A percentile compares a stretch with the other conserved stretches of the same genome.
These are phyloP conservation scores for Thermochaetoides dissita DNA, from an alignment of 2,329 filamentous ascomycete species.

Conservation along the genomic window DNA sequence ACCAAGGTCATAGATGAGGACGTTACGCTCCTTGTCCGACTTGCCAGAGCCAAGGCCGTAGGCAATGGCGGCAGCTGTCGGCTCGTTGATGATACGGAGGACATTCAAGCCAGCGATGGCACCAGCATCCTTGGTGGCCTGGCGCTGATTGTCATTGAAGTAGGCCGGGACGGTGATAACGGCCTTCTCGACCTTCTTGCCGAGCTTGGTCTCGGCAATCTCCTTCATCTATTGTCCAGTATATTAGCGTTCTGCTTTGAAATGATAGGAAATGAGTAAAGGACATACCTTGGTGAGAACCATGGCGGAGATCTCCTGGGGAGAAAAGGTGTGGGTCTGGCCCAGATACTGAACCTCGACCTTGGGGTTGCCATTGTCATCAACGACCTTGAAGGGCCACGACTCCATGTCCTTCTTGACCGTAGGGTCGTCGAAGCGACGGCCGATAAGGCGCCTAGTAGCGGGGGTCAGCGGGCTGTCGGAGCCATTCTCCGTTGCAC, in stretches of 20 bases:
- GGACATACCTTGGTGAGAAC: conserved; percentile 78
- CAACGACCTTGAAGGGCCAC: conserved; percentile 98
- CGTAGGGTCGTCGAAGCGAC: conserved; percentile 83
- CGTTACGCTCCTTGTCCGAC: conserved; percentile 94
- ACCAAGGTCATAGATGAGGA: conserved; percentile 99
- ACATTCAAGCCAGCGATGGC: conserved; percentile 95
- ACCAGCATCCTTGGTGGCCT: conserved; percentile 98
- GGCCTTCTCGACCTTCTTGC: conserved; percentile 97
- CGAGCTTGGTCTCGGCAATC: conserved; percentile 94
- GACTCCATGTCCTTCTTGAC: conserved; percentile 99
- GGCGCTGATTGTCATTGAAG: conserved; percentile 99
- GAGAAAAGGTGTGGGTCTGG: conserved; percentile 90
- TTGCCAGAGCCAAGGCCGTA: conserved; percentile 95
- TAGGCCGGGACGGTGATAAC: conserved; percentile 98
- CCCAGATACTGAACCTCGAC: conserved; percentile 93
- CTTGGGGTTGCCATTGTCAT: conserved; percentile 75
- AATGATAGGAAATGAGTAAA: not conserved
- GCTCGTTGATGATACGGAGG: conserved; percentile 99
- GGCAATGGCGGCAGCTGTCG: conserved; percentile 92
- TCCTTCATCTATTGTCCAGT: conserved; percentile 72
- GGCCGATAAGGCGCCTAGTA: conserved; percentile 88
- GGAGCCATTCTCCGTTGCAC: not conserved
- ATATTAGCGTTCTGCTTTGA: conserved; percentile 2
- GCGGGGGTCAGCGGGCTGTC: conserved; percentile 6
- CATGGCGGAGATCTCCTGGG: conserved; percentile 99